These are phyloP conservation scores for Pyrenophora graminea DNA, from an alignment of 2,329 filamentous ascomycete species.

Conservation along the genomic window DNA sequence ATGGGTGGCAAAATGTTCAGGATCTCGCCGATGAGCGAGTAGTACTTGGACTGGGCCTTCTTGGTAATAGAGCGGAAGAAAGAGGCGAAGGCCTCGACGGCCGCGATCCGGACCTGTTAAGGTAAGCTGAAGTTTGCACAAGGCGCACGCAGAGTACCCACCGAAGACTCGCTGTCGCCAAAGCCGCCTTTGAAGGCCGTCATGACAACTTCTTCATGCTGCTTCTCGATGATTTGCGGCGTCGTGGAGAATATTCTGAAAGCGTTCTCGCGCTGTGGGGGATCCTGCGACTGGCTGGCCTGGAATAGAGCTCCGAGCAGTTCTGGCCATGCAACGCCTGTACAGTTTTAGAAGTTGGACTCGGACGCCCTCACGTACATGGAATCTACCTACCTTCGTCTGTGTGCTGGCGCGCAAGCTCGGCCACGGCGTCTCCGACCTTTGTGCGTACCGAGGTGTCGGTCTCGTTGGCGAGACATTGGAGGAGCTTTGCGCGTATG, in stretches of 20 bases:
- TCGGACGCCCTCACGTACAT: neutral
- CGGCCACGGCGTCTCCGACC: slow-evolving; percentile 95
- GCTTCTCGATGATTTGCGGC: slow-evolving; percentile 91
- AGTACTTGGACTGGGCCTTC: slow-evolving; percentile 88
- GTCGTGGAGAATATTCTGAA: slow-evolving; percentile 96
- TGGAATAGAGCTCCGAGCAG: slow-evolving; percentile 84
- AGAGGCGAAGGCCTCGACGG: slow-evolving; percentile 94
- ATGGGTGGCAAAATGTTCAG: slow-evolving; percentile 93
- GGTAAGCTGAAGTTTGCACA: slow-evolving; percentile 13
- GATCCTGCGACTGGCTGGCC: slow-evolving; percentile 82
- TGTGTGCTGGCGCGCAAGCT: slow-evolving; percentile 91
- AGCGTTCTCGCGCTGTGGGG: slow-evolving; percentile 85
- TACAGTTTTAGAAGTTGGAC: slow-evolving; percentile 7
- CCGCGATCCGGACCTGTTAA: slow-evolving; percentile 80
- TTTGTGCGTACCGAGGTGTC: slow-evolving; percentile 84
- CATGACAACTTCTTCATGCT: slow-evolving; percentile 89
- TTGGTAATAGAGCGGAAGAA: slow-evolving; percentile 92
- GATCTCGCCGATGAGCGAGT: slow-evolving; percentile 81
- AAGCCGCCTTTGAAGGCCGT: slow-evolving; percentile 90
- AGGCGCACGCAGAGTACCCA: slow-evolving; percentile 46
- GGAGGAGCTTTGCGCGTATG: slow-evolving; percentile 82
- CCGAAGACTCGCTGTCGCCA: slow-evolving; percentile 80
- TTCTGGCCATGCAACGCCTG: slow-evolving; percentile 87
- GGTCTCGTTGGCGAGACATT: slow-evolving; percentile 73
- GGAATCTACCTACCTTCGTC: slow-evolving; percentile 72